phyloP scores from a whole-genome alignment of 192 early-diverging fungal genomes.

The Linnemannia elongata region DNA sequence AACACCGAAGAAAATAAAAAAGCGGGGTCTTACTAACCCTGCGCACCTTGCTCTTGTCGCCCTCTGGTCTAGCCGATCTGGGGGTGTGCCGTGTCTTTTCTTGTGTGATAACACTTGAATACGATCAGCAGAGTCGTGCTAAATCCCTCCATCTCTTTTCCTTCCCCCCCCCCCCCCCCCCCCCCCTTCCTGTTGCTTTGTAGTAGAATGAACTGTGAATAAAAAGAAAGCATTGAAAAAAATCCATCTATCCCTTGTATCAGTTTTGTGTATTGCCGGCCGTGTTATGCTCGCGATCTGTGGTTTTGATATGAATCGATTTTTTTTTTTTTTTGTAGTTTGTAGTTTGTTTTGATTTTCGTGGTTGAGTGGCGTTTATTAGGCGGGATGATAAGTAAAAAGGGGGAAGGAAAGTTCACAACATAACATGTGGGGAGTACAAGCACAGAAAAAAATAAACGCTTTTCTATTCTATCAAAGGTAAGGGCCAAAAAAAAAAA shows the following conservation, averaged over 20 bases:
- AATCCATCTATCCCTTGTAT: too few relatives aligned
- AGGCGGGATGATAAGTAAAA: too few relatives aligned
- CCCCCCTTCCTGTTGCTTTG: not conserved
- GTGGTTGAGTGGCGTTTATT: too few relatives aligned
- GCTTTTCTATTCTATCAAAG: not conserved
- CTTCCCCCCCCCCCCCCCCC: not conserved
- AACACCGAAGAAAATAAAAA: constrained; percentile 56
- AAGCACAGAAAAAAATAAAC: not conserved
- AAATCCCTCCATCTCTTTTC: too few relatives aligned
- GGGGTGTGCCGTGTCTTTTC: constrained; percentile 21
- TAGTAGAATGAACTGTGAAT: not conserved
- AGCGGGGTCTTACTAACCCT: constrained; percentile 53
- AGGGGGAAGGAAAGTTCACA: not conserved
- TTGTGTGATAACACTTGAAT: not conserved
- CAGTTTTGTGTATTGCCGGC: too few relatives aligned
- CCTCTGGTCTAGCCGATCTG: constrained; percentile 4
- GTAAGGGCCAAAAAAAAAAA: not conserved
- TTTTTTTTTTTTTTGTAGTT: too few relatives aligned
- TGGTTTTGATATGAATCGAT: too few relatives aligned
- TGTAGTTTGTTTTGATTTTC: too few relatives aligned
- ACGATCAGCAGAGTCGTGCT: constrained; percentile 38
- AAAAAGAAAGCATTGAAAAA: not conserved
- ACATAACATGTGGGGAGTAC: not conserved
- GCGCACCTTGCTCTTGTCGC: constrained; percentile 43
- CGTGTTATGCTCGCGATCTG: too few relatives aligned